Evolutionary conservation across 345 rosid species (phyloP).

Genomic region (Geranium brycei): DNA sequence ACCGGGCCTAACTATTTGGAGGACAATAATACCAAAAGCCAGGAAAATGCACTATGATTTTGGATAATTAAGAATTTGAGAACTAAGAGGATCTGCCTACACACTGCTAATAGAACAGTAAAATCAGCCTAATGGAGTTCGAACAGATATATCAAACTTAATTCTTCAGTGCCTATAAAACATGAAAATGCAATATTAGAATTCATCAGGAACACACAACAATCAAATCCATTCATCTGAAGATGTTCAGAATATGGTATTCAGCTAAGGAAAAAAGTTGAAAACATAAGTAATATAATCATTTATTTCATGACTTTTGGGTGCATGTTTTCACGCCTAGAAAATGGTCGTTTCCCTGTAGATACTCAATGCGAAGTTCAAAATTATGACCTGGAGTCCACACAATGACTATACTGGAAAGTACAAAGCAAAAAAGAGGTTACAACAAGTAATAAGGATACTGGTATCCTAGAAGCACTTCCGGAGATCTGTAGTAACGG

Average conservation of each 20-base stretch:
- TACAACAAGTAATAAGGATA: conserved; percentile 44
- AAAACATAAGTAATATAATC: no score
- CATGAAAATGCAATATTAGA: not conserved
- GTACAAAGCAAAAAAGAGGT: conserved; percentile 6
- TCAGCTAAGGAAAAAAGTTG: not conserved
- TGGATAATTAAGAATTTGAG: not conserved
- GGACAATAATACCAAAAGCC: not conserved
- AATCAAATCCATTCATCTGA: not conserved
- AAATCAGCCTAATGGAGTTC: not conserved
- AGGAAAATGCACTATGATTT: not conserved
- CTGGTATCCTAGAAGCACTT: conserved; percentile 96
- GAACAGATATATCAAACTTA: not conserved
- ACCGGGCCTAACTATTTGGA: not conserved
- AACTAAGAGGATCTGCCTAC: not conserved
- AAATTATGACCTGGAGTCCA: not conserved
- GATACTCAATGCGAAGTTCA: not conserved
- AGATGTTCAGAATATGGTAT: not conserved
- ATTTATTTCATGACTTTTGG: not conserved
- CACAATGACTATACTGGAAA: not conserved
- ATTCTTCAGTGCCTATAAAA: not conserved
- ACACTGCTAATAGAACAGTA: not conserved
- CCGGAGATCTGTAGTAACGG: conserved; percentile 98
- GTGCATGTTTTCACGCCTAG: not conserved
- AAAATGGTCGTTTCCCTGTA: not conserved
- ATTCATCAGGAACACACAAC: not conserved